Percentiles rank a stretch among this genome's conserved stretches.
These are phyloP conservation scores for Haplosporangium sp. DNA, from an alignment of 371 early-diverging fungal genomes.

Conservation along the genomic window DNA sequence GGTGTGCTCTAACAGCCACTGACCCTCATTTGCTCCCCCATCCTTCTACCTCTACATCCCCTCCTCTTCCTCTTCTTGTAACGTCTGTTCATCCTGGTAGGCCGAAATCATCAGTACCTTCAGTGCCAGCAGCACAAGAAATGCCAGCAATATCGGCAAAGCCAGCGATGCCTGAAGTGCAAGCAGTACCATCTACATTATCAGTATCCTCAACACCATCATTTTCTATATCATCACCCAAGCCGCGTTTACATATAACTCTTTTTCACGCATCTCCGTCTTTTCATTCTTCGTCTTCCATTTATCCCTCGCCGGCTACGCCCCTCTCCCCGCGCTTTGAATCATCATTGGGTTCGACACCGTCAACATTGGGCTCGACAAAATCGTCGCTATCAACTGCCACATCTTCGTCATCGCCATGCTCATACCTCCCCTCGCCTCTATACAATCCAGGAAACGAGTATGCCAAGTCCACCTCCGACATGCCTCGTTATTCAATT, in stretches of 20 bases:
- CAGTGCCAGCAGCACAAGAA: neutral
- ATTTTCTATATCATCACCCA: neutral
- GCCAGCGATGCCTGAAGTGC: neutral
- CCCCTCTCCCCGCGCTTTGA: neutral
- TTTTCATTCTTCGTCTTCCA: neutral
- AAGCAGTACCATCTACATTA: neutral
- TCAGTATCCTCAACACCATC: neutral
- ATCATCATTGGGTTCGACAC: neutral
- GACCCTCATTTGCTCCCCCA: neutral
- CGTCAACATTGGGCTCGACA: no score
- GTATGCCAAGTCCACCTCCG: neutral
- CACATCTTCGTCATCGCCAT: neutral
- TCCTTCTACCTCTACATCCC: neutral
- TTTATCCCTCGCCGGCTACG: conserved; percentile 2
- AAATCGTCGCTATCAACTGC: neutral
- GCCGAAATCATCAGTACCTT: conserved; percentile 4
- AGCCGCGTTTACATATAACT: neutral
- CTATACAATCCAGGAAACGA: neutral
- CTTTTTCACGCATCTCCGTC: conserved; percentile 5
- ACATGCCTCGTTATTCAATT: neutral
- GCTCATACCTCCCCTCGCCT: neutral
- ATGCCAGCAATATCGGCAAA: neutral
- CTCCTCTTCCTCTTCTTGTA: neutral
- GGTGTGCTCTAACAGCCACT: neutral
- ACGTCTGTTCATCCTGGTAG: conserved; percentile 21